phyloP scores from a whole-genome alignment of 768 basidiomycete species.

The Leucosporidium scottii region DNA sequence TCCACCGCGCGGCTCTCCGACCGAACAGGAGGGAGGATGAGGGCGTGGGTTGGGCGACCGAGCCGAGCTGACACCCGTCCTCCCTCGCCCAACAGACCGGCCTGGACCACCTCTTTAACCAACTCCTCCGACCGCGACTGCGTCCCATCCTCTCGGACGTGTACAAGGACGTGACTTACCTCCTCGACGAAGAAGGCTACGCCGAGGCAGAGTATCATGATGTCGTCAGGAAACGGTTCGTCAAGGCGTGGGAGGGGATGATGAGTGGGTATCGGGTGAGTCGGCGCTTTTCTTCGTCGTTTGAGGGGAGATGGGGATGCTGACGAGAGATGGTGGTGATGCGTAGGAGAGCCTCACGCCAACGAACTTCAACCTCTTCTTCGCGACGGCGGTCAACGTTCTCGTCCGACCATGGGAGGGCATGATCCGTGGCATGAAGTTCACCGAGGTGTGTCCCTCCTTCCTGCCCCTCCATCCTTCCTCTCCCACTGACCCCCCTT shows the following conservation, averaged over 20 bases:
- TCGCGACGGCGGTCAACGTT: slow-evolving; percentile 74
- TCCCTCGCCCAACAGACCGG: slow-evolving; percentile 49
- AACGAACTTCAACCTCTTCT: slow-evolving; percentile 76
- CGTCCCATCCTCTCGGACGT: slow-evolving; percentile 76
- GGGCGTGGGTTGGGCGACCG: no score
- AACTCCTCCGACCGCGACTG: slow-evolving; percentile 77
- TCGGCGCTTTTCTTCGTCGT: not conserved
- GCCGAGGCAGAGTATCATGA: slow-evolving; percentile 77
- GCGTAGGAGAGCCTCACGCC: slow-evolving; percentile 76
- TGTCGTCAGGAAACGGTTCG: slow-evolving; percentile 77
- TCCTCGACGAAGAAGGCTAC: slow-evolving; percentile 83
- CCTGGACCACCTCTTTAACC: slow-evolving; percentile 91
- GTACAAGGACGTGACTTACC: slow-evolving; percentile 81
- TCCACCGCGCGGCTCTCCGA: not conserved
- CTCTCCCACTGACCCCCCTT: not conserved
- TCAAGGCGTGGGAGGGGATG: slow-evolving; percentile 76
- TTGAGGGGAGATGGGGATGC: not conserved
- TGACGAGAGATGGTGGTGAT: not conserved
- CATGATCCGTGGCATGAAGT: slow-evolving; percentile 66
- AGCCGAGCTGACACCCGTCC: not conserved
- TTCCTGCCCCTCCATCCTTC: not conserved
- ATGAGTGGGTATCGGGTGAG: slow-evolving; percentile 79
- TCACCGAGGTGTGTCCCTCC: slow-evolving; percentile 63
- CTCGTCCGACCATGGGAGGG: slow-evolving; percentile 96
- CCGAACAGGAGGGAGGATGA: not conserved